These are phyloP conservation scores for Aureobasidium vineae DNA, from an alignment of 2,329 filamentous ascomycete species.

Conservation along the genomic window DNA sequence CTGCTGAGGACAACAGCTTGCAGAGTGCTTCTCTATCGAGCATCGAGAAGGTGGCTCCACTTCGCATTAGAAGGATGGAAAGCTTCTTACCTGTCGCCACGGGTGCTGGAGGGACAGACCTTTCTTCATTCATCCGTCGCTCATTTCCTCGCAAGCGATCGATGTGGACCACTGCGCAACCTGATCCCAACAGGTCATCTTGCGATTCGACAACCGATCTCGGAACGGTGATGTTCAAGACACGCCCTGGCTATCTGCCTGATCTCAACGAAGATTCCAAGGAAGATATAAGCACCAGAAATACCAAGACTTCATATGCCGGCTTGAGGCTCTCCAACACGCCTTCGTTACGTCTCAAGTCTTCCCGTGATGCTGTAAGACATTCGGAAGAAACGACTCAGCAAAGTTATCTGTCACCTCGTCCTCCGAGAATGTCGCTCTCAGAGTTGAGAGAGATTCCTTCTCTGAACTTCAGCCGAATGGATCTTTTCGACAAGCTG, in stretches of 20 bases:
- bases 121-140: conserved; percentile 30
- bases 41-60: conserved; percentile 37
- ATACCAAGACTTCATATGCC: conserved; percentile 26
- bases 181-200: conserved; percentile 16
- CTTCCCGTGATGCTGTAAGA: background rate
- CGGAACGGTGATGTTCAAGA: conserved; percentile 31
- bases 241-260: conserved; percentile 39
- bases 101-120: conserved; percentile 20
- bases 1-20: conserved; percentile 29
- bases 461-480: conserved; percentile 50
- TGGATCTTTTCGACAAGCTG: conserved; percentile 48
- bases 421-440: conserved; percentile 31
- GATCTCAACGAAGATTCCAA: conserved; percentile 51
- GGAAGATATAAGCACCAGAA: conserved; percentile 46
- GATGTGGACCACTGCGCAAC: conserved; percentile 22
- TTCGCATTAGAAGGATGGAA: conserved; percentile 37
- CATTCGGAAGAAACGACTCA: background rate
- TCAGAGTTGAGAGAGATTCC: conserved; percentile 45
- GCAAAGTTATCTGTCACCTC: conserved; percentile 15
- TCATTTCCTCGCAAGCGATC: conserved; percentile 30
- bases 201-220: conserved; percentile 35
- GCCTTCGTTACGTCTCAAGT: conserved; percentile 15
- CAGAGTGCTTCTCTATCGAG: conserved; percentile 26
- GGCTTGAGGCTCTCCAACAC: conserved; percentile 30
- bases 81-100: conserved; percentile 7